Conservation (phyloP, 331 rosid species). For the Phaseolus coccineus region DNA sequence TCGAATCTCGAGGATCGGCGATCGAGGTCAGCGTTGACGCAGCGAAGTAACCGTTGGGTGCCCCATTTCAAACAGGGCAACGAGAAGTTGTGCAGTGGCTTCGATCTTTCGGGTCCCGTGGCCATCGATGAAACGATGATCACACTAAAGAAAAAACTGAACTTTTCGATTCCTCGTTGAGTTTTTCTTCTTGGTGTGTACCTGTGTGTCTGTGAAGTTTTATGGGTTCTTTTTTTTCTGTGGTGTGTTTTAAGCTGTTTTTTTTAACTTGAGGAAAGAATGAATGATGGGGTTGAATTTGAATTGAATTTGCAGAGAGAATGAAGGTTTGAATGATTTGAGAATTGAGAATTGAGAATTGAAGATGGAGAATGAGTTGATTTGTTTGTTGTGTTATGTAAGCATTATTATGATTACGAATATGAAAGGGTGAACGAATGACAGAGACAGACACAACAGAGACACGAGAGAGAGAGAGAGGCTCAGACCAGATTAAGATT, state of each 20-base stretch:
- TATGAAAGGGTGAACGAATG: conserved; percentile 20
- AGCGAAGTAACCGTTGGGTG: conserved; percentile 55
- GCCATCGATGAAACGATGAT: conserved; percentile 36
- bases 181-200: background rate
- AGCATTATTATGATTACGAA: background rate
- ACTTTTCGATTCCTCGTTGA: background rate
- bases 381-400: background rate
- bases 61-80: conserved; percentile 71
- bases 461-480: background rate
- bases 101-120: conserved; percentile 62
- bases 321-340: background rate
- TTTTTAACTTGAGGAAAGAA: conserved; percentile 11
- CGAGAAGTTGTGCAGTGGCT: conserved; percentile 63
- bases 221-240: background rate
- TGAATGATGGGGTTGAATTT: background rate
- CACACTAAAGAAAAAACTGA: background rate
- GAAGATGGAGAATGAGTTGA: background rate
- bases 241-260: background rate
- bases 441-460: conserved; percentile 32
- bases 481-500: conserved; percentile 34
- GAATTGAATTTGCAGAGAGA: conserved; percentile 29
- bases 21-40: conserved; percentile 50
- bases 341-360: background rate
- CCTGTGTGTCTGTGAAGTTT: background rate
- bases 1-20: conserved; percentile 41